phyloP scores from a whole-genome alignment of 2,329 filamentous ascomycete species.

The Neofusicoccum cordaticola region DNA sequence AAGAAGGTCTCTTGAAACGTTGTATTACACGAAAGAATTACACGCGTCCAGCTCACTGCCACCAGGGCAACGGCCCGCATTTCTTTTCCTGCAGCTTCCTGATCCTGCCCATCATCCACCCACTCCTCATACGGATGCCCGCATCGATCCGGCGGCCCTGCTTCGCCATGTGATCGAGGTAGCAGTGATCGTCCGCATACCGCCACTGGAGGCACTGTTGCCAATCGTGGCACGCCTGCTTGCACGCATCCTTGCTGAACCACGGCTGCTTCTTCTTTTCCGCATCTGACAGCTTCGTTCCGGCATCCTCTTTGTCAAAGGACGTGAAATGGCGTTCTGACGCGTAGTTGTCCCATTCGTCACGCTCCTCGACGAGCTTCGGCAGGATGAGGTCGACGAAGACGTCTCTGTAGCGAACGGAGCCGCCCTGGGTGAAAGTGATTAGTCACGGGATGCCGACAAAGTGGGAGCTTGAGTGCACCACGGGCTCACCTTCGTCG shows the following conservation, averaged over 20 bases:
- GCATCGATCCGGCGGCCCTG: not conserved
- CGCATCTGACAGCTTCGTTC: not conserved
- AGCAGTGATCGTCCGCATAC: conserved; percentile 29
- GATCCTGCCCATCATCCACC: conserved; percentile 33
- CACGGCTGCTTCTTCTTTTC: conserved; percentile 1
- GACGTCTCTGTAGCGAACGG: conserved; percentile 35
- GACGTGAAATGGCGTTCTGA: conserved; percentile 27
- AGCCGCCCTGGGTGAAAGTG: not conserved
- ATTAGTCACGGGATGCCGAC: conserved; percentile 15
- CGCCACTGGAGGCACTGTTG: conserved; percentile 33
- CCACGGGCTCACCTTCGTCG: not conserved
- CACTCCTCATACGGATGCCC: conserved; percentile 28
- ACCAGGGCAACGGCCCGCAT: conserved; percentile 7
- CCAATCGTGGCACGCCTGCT: conserved; percentile 29
- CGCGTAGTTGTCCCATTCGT: conserved; percentile 36
- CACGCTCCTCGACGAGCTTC: conserved; percentile 23
- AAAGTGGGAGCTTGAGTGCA: conserved; percentile 14
- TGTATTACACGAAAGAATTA: too few relatives aligned
- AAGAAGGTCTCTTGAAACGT: too few relatives aligned
- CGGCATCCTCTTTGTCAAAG: not conserved
- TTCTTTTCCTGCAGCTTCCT: conserved; percentile 28
- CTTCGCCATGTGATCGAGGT: conserved; percentile 23
- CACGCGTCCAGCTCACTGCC: too few relatives aligned
- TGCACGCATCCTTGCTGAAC: conserved; percentile 27
- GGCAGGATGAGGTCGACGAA: conserved; percentile 30